Evolutionary conservation across 768 basidiomycete genomes (phyloP).

Genomic region (Gautieria morchelliformis): DNA sequence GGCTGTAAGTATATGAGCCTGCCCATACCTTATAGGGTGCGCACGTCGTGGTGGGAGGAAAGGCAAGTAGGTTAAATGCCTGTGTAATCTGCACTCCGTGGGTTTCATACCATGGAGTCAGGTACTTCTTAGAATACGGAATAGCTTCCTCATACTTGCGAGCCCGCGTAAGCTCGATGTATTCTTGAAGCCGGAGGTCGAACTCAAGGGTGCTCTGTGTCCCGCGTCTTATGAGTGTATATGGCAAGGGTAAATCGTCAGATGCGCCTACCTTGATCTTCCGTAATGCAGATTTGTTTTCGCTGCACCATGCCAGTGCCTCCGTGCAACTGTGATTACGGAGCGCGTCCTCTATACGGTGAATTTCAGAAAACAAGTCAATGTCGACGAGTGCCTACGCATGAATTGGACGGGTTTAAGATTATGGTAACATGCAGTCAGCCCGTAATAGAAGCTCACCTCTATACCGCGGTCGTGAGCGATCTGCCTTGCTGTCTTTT

Average conservation of each 20-base stretch:
- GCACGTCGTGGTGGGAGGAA: conserved; percentile 58
- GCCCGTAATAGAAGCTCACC: conserved; percentile 32
- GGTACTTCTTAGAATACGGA: conserved; percentile 70
- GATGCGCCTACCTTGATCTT: conserved; percentile 65
- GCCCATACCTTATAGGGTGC: conserved; percentile 65
- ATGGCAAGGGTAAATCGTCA: neutral
- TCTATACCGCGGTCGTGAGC: conserved; percentile 73
- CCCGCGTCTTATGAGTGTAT: neutral
- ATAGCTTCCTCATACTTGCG: conserved; percentile 68
- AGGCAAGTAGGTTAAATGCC: conserved; percentile 70
- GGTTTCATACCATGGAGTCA: conserved; percentile 74
- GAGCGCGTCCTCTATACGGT: conserved; percentile 77
- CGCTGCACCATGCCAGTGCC: conserved; percentile 91
- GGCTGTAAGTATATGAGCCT: neutral
- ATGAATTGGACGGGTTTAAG: neutral
- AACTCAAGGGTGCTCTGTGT: conserved; percentile 89
- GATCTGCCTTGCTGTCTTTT: conserved; percentile 65
- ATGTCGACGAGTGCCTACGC: conserved; percentile 78
- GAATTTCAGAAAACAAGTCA: conserved; percentile 84
- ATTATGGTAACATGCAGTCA: too few species aligned
- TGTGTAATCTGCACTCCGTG: conserved; percentile 71
- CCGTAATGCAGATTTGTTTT: conserved; percentile 86
- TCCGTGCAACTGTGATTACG: conserved; percentile 69
- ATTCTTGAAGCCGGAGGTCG: conserved; percentile 90
- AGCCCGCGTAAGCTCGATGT: conserved; percentile 78